Evolutionary conservation across 1,284 basidiomycete genomes (phyloP).

Genomic region (Cutaneotrichosporon sp.): DNA sequence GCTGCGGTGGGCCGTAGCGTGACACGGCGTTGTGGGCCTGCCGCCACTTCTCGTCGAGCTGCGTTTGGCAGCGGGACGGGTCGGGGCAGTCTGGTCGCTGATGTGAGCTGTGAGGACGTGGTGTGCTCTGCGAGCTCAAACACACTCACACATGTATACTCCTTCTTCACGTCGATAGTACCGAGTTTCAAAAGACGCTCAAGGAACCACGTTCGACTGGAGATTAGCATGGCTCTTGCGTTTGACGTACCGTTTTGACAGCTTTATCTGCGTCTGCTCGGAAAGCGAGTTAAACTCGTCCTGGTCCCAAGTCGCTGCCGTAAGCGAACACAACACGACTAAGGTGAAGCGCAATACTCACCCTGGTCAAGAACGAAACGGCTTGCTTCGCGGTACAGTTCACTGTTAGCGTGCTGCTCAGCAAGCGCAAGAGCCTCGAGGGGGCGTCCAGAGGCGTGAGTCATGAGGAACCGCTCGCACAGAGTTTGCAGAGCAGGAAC

Average conservation of each 20-base stretch:
- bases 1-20: constrained; percentile 62
- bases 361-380: constrained; percentile 82
- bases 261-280: constrained; percentile 73
- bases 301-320: constrained; percentile 56
- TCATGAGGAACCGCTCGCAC: constrained; percentile 78
- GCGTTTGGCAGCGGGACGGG: constrained; percentile 66
- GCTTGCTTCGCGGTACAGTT: constrained; percentile 80
- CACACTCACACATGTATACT: constrained; percentile 47
- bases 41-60: constrained; percentile 90
- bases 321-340: not conserved
- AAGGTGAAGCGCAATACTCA: not conserved
- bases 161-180: constrained; percentile 74
- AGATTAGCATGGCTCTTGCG: not conserved
- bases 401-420: constrained; percentile 77
- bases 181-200: constrained; percentile 89
- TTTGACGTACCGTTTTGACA: constrained; percentile 67
- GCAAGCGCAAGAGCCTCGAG: constrained; percentile 87
- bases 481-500: constrained; percentile 72
- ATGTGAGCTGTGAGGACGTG: constrained; percentile 9
- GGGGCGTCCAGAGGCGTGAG: constrained; percentile 82
- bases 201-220: constrained; percentile 82
- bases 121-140: not conserved
- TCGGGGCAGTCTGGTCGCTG: constrained; percentile 82
- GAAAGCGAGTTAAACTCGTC: constrained; percentile 69
- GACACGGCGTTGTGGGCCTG: constrained; percentile 81